Evolutionary conservation across 2,329 filamentous ascomycete species (phyloP).

Genomic region (Colletotrichum somersetense): DNA sequence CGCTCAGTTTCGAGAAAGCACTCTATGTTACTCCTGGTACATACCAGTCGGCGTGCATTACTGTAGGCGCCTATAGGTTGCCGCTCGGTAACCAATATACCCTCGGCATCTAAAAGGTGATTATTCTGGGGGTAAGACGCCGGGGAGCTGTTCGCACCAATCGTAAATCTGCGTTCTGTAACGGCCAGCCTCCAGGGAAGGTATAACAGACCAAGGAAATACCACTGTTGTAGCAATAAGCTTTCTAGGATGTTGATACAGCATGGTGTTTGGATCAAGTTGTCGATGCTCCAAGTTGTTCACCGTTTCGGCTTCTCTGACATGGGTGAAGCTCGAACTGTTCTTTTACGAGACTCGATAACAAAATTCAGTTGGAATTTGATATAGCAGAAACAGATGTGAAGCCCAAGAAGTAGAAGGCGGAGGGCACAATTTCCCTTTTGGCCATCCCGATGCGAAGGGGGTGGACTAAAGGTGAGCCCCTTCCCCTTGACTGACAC

Average conservation of each 20-base stretch:
- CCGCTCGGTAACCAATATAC: not conserved
- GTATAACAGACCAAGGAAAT: not conserved
- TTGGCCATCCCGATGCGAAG: conserved; percentile 33
- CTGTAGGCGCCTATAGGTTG: not conserved
- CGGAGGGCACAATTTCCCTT: conserved; percentile 1
- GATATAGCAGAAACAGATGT: conserved; percentile 18
- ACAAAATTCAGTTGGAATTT: not conserved
- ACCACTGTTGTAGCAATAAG: not conserved
- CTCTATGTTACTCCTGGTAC: not conserved
- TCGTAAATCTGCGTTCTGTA: not conserved
- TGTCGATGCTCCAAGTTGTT: not conserved
- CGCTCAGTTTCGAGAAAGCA: not conserved
- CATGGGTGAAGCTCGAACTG: conserved; percentile 5
- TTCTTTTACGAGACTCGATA: not conserved
- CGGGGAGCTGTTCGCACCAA: not conserved
- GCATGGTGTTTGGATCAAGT: too few relatives aligned
- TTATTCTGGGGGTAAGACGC: not conserved
- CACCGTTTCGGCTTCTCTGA: not conserved
- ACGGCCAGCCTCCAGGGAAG: not conserved
- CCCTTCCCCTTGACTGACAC: conserved; percentile 8
- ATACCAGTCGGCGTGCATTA: not conserved
- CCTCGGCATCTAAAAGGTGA: not conserved
- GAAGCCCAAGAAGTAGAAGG: not conserved
- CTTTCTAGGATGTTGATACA: not conserved
- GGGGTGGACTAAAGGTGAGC: conserved; percentile 15